Base-by-base conservation (phyloP, 2,329 filamentous ascomycete species). In the Knoxdaviesia capensis region DNA sequence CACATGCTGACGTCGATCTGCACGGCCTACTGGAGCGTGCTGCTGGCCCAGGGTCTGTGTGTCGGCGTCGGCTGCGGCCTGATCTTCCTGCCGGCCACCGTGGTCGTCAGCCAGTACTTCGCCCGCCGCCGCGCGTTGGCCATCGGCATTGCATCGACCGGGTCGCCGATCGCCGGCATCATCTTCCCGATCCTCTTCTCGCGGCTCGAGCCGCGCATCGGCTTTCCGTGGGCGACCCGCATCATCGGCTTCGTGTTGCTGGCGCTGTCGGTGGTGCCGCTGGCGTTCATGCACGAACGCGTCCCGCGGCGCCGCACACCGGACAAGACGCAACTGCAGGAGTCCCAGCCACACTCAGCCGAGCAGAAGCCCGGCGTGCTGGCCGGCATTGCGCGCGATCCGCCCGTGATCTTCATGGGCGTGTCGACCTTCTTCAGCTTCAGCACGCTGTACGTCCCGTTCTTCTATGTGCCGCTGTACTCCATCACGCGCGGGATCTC, bases 181-280 rank as follows among this genome's bases (percentile, higher is more conserved):
- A 38, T 53, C 28, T 53, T 53, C 40, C 53, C 47, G n/a, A 49
- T 60, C 40, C 54, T 60, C 41, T 60, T 65, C 40, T 52, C 53
- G 8, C 57, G 55, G 47, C 56, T 69, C 4, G 60, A 67, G 47
- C 56, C 58, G n/a, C 51, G 52, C 11, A 60, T 76, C 42, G 71
- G 71, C 31, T 77, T 76, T 52, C 56, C 57, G 38, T 74, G 68
- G 69, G 59, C 68, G 5, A 61, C 58, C 5, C 56, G 64, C 6
- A 52, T 62, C 33, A 56, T 68, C 11, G 64, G 56, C 29, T 63
- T 67, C 44, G 48, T 64, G 42, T 53, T 68, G 10, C 55, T 64
- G 9, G 61, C 41, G 1, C 51, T 62, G 28, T 53, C 59, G 35
- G 43, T 52, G n/a, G 44, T 66, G 5, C 59, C 61, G 1, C 39